Percentiles rank a stretch among this genome's conserved stretches.
Evolutionary conservation across 2,329 filamentous ascomycete species (phyloP).

Genomic region (Cryoendolithus antarcticus): DNA sequence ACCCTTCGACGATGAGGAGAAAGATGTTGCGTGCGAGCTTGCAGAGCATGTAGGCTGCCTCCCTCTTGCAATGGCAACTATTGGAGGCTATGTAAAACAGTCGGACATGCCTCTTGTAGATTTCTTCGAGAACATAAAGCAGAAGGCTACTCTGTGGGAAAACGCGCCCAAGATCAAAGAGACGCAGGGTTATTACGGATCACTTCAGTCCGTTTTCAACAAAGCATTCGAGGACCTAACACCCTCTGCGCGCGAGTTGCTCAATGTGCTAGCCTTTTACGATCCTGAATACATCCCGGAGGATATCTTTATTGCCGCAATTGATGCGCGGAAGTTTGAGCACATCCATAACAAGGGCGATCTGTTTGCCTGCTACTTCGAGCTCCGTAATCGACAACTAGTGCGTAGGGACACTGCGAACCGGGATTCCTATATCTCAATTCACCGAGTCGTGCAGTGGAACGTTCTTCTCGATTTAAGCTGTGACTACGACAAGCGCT

Average conservation of each 20-base stretch:
- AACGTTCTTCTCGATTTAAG: neutral
- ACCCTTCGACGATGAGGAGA: neutral
- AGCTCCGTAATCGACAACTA: neutral
- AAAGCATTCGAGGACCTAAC: neutral
- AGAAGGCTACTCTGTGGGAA: neutral
- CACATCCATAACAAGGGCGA: neutral
- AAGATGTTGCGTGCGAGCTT: neutral
- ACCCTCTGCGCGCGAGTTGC: neutral
- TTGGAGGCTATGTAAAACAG: slow-evolving; percentile 1
- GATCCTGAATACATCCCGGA: neutral
- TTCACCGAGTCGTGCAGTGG: slow-evolving; percentile 1
- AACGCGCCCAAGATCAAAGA: no score
- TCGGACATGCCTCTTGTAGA: neutral
- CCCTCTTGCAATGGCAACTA: neutral
- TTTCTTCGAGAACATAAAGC: neutral
- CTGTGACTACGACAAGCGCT: neutral
- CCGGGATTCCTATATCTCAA: neutral
- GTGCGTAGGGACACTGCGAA: neutral
- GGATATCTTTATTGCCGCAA: neutral
- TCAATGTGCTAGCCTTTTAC: neutral
- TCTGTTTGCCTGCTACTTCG: neutral
- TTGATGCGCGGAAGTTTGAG: neutral
- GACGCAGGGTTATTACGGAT: neutral
- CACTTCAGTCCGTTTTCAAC: neutral
- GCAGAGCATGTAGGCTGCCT: neutral